These are phyloP conservation scores for Aphanoascus verrucosus DNA, from an alignment of 2,329 filamentous ascomycete species.

Conservation along the genomic window DNA sequence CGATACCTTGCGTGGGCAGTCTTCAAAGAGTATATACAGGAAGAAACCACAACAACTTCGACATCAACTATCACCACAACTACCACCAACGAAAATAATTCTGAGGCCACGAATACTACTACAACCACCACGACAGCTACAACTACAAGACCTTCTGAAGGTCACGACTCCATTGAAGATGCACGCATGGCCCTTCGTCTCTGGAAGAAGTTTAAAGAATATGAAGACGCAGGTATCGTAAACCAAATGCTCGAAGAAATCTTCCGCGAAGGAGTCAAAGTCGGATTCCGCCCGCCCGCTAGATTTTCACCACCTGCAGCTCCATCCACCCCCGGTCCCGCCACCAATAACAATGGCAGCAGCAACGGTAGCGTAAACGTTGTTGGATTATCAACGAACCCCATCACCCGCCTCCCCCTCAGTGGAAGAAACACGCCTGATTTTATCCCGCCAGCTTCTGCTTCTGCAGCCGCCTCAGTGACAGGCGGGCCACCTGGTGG, in stretches of 20 bases:
- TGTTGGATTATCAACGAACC: not conserved
- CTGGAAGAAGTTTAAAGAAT: conserved; percentile 84
- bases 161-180: conserved; percentile 91
- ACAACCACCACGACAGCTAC: conserved; percentile 11
- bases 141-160: conserved; percentile 23
- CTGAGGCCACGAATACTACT: conserved; percentile 1
- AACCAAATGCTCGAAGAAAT: conserved; percentile 79
- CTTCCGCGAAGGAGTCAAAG: conserved; percentile 55
- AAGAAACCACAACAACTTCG: conserved; percentile 39
- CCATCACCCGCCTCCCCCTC: conserved; percentile 6
- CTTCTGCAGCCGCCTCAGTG: not conserved
- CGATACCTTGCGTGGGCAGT: conserved; percentile 87
- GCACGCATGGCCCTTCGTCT: conserved; percentile 80
- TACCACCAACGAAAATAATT: not conserved
- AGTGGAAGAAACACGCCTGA: conserved; percentile 36
- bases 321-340: not conserved
- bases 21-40: conserved; percentile 86
- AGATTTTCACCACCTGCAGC: conserved; percentile 19
- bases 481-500: conserved; percentile 7
- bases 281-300: conserved; percentile 47
- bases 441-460: conserved; percentile 10
- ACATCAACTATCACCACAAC: conserved; percentile 10
- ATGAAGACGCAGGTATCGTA: conserved; percentile 70
- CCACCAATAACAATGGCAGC: not conserved
- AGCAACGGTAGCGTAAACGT: conserved; percentile 11